Percentiles rank a stretch among this genome's conserved stretches.
Conservation (phyloP, 768 basidiomycete genomes). For the Boletus reticulatus region DNA sequence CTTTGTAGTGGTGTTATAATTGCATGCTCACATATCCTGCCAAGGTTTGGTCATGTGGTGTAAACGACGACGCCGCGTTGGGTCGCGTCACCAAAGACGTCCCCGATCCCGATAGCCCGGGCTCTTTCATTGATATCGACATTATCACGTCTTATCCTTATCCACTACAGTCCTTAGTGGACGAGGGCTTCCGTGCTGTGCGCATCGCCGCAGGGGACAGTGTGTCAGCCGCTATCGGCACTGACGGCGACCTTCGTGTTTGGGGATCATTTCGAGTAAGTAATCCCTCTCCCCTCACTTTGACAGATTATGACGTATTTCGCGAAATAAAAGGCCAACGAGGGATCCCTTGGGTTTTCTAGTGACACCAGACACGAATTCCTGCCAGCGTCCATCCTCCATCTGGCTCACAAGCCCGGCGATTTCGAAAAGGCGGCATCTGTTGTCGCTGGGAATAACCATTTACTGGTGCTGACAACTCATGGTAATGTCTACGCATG, state of each 20-base stretch:
- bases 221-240: conserved; percentile 80
- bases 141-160: conserved; percentile 55
- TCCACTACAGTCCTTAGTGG: conserved; percentile 64
- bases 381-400: conserved; percentile 56
- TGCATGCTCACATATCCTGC: conserved; percentile 2
- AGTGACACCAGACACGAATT: conserved; percentile 66
- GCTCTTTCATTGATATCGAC: conserved; percentile 53
- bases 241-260: conserved; percentile 75
- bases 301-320: conserved; percentile 2
- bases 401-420: conserved; percentile 58
- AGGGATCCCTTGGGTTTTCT: conserved; percentile 85
- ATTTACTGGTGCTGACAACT: conserved; percentile 84
- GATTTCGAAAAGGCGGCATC: conserved; percentile 70
- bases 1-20: neutral
- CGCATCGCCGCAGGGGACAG: conserved; percentile 83
- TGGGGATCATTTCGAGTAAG: conserved; percentile 91
- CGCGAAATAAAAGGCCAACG: conserved; percentile 50
- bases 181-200: conserved; percentile 83
- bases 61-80: conserved; percentile 87
- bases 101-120: conserved; percentile 57
- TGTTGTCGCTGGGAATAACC: conserved; percentile 83
- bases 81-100: conserved; percentile 71
- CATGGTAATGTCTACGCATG: conserved; percentile 86
- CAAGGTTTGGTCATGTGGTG: conserved; percentile 82
- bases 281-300: conserved; percentile 2